Evolutionary conservation across 805 yeast genomes (phyloP), one percentile per base, ranked within the genome.

Genomic region (Ascoidea tarda): DNA sequence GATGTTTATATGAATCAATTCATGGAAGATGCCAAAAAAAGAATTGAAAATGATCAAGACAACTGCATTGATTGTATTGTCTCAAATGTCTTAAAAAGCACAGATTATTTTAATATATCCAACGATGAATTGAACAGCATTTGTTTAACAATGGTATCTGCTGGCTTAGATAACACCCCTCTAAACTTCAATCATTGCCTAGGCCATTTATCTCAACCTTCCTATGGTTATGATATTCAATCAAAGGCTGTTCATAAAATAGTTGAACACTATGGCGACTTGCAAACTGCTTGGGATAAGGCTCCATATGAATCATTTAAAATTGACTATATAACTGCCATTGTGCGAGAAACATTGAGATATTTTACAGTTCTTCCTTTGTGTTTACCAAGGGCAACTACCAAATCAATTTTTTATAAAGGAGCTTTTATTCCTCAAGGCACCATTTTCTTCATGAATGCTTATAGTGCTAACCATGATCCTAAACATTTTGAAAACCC

Each of bases 71-170:
- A 57, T n/a, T 67, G 69, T 47, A 60, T 74, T 21, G 64, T 69
- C n/a, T 69, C 69, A 12, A 58, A 58, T 46, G 48, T 49, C 2
- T 12, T 33, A 21, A 21, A 16, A 8, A 32, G 50, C 33, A 14
- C 6, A 12, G 58, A 58, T 5, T 52, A 49, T 16, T 62, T 61
- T 10, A 16, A 47, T 3, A 54, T 73, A 10, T 64, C 66, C 6
- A 59, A 57, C 1, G 63, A 64, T 6, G 87, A 82, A 59, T 61
- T 79, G 50, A 69, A 70, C 48, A 77, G 86, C 48, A 72, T 82
- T 5, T 84, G 90, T 60, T 67, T 84, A 46, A 81, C 90, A 0
- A 78, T 84, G 83, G 82, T 84, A 0, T 81, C 88, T 58, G 93
- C 90, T 6, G 93, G 93, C 0, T 66, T 84, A 31, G 91, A 84